Conservation (phyloP, 192 early-diverging fungal genomes). For the Coemansia sp. region DNA sequence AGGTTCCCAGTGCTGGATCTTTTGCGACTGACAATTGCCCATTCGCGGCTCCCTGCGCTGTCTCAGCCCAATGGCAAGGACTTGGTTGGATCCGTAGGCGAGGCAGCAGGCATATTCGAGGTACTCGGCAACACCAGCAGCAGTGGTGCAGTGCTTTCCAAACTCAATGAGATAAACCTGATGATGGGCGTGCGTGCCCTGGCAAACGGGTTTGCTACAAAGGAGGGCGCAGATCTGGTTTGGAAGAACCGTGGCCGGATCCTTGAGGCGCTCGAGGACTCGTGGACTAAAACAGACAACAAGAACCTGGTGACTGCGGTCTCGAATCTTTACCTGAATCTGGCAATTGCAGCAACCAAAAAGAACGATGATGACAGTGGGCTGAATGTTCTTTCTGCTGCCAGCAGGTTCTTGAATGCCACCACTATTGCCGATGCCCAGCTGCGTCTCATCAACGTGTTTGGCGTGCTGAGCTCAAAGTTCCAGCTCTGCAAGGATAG, state of each 20-base stretch:
- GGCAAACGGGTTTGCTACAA: constrained; percentile 70
- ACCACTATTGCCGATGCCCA: constrained; percentile 38
- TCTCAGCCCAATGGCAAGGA: constrained; percentile 54
- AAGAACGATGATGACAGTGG: constrained; percentile 41
- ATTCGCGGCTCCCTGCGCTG: constrained; percentile 38
- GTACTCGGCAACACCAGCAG: constrained; percentile 8
- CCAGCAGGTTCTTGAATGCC: constrained; percentile 28
- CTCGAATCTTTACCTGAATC: constrained; percentile 32
- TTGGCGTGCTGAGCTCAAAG: constrained; percentile 41
- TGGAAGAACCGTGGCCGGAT: constrained; percentile 37
- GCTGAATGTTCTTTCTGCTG: constrained; percentile 31
- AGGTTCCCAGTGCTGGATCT: constrained; percentile 87
- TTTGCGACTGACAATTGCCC: constrained; percentile 67
- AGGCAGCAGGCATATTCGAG: constrained; percentile 36
- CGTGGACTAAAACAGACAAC: constrained; percentile 26
- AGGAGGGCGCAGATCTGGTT: constrained; percentile 40
- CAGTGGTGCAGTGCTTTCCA: constrained; percentile 8
- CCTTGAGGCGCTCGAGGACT: constrained; percentile 31
- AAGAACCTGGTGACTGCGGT: constrained; percentile 38
- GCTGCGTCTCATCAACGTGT: constrained; percentile 39
- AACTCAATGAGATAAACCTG: constrained; percentile 65
- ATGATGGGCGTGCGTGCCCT: constrained; percentile 76
- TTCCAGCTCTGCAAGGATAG: constrained; percentile 56
- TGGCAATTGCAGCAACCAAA: constrained; percentile 27
- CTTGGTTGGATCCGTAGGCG: constrained; percentile 43